These are phyloP conservation scores for Fusarium pininemorale DNA, from an alignment of 2,329 filamentous ascomycete genomes.

Conservation along the genomic window DNA sequence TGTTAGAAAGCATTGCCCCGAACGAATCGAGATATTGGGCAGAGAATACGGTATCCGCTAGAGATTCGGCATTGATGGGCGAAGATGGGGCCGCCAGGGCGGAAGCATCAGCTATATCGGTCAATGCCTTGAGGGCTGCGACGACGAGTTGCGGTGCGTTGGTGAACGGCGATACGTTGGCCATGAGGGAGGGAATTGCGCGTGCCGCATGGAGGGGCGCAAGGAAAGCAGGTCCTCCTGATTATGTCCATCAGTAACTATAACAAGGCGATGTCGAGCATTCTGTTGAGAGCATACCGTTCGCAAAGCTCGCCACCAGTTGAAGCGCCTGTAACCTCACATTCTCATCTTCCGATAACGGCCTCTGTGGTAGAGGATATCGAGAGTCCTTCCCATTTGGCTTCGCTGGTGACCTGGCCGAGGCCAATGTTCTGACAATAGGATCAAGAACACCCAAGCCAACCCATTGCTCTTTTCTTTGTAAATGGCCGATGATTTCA, in stretches of 20 bases:
- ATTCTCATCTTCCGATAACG: slow-evolving; percentile 70
- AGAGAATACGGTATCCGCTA: slow-evolving; percentile 74
- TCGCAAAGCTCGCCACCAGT: slow-evolving; percentile 84
- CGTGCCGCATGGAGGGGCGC: slow-evolving; percentile 74
- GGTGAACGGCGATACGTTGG: slow-evolving; percentile 71
- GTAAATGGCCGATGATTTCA: slow-evolving; percentile 85
- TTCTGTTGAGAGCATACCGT: slow-evolving; percentile 66
- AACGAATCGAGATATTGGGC: slow-evolving; percentile 69
- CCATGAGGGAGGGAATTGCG: slow-evolving; percentile 74
- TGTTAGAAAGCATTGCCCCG: slow-evolving; percentile 70
- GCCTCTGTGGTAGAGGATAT: slow-evolving; percentile 46
- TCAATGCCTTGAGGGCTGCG: slow-evolving; percentile 78
- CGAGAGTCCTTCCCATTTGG: slow-evolving; percentile 53
- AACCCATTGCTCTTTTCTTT: slow-evolving; percentile 85
- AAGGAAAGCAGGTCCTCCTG: slow-evolving; percentile 84
- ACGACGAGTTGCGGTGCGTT: slow-evolving; percentile 74
- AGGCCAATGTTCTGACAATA: slow-evolving; percentile 58
- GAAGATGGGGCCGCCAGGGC: slow-evolving; percentile 62
- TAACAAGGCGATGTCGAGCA: background rate
- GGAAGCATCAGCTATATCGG: slow-evolving; percentile 74
- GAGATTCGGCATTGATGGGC: slow-evolving; percentile 57
- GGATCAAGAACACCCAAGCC: slow-evolving; percentile 73
- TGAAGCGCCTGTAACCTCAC: slow-evolving; percentile 82
- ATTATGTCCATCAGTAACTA: slow-evolving; percentile 27
- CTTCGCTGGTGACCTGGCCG: slow-evolving; percentile 46